These are phyloP conservation scores for Neonectria ditissima DNA, from an alignment of 2,329 filamentous ascomycete species.

Conservation along the genomic window DNA sequence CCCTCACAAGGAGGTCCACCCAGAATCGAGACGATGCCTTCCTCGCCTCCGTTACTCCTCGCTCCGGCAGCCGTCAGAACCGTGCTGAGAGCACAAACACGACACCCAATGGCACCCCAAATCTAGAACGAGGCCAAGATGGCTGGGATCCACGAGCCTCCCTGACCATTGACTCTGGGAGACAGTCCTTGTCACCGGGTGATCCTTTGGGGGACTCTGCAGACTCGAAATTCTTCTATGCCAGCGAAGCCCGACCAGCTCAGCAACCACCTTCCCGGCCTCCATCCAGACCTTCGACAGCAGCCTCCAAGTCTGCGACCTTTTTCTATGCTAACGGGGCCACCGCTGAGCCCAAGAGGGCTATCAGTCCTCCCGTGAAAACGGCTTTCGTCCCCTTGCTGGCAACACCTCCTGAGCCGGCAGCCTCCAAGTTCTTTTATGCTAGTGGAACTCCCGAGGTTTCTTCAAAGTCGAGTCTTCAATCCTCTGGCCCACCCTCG, in stretches of 20 bases:
- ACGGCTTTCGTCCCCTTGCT: constrained; percentile 51
- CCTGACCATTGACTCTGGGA: constrained; percentile 46
- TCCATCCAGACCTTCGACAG: constrained; percentile 50
- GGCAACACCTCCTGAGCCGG: constrained; percentile 52
- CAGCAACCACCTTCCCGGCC: constrained; percentile 52
- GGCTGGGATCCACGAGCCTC: constrained; percentile 57
- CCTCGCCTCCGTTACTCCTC: constrained; percentile 79
- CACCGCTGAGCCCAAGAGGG: constrained; percentile 54
- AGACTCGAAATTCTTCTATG: constrained; percentile 86
- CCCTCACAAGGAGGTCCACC: constrained; percentile 55
- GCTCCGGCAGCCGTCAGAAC: constrained; percentile 78
- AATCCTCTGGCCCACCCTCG: constrained; percentile 57
- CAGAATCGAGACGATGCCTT: constrained; percentile 52
- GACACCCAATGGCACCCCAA: constrained; percentile 74
- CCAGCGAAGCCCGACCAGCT: constrained; percentile 75
- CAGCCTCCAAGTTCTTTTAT: constrained; percentile 78
- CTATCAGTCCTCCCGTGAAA: constrained; percentile 45
- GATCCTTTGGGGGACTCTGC: constrained; percentile 44
- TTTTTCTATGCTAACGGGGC: constrained; percentile 70
- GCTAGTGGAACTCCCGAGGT: constrained; percentile 73
- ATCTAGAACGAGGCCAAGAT: constrained; percentile 55
- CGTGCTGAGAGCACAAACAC: constrained; percentile 76
- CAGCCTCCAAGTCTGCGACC: constrained; percentile 60
- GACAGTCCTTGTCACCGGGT: constrained; percentile 39
- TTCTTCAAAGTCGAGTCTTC: constrained; percentile 50